These are phyloP conservation scores for Leccinum pachyderme DNA, from an alignment of 1,284 basidiomycete species.

Conservation along the genomic window DNA sequence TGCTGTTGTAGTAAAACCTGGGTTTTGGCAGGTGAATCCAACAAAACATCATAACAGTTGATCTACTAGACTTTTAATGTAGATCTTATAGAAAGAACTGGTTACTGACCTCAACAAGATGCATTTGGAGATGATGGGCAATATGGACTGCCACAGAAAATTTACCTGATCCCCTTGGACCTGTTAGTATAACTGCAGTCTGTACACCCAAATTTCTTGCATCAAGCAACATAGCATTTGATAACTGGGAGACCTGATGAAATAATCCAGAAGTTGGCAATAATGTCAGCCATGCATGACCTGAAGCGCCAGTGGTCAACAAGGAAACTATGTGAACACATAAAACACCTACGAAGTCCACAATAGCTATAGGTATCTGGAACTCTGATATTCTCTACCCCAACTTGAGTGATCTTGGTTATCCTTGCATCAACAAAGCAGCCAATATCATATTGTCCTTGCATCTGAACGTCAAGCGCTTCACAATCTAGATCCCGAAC, in stretches of 20 bases:
- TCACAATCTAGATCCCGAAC: conserved; percentile 78
- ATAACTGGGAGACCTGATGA: conserved; percentile 47
- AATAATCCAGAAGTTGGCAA: conserved; percentile 22
- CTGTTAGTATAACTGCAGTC: conserved; percentile 71
- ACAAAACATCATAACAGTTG: conserved; percentile 83
- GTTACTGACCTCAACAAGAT: conserved; percentile 70
- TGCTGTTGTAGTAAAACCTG: conserved; percentile 75
- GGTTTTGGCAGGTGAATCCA: conserved; percentile 79
- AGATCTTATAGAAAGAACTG: neutral
- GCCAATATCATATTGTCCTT: conserved; percentile 61
- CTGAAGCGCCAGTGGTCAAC: conserved; percentile 15
- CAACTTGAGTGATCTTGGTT: conserved; percentile 79
- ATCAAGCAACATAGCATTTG: conserved; percentile 54
- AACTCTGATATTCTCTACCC: conserved; percentile 68
- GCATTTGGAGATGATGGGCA: conserved; percentile 68
- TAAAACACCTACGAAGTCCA: conserved; percentile 42
- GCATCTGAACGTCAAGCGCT: conserved; percentile 37
- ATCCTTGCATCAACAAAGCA: conserved; percentile 77
- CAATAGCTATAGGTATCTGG: conserved; percentile 62
- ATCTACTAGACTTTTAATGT: conserved; percentile 47
- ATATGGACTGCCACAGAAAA: conserved; percentile 57
- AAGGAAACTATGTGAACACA: neutral
- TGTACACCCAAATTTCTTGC: conserved; percentile 61
- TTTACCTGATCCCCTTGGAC: conserved; percentile 75
- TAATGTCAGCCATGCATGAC: neutral